Percentiles rank a stretch among this genome's conserved stretches.
These are phyloP conservation scores for Blastocystis sp. DNA, from an alignment of 352 stramenopile species.

Conservation along the genomic window DNA sequence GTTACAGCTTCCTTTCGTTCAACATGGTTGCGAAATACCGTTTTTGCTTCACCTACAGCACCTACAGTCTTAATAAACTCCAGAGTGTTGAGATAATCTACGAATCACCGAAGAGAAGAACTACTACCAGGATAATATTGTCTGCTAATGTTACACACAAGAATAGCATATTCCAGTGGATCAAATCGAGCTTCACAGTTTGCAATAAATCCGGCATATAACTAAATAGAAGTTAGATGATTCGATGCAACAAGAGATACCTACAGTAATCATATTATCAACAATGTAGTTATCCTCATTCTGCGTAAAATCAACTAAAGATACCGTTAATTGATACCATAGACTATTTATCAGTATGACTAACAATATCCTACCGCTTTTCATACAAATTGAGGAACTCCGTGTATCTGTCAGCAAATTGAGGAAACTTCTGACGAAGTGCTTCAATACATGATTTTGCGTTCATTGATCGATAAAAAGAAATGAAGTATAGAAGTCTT, in stretches of 20 bases:
- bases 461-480: slow-evolving; percentile 11
- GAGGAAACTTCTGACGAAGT: slow-evolving; percentile 13
- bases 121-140: slow-evolving; percentile 42
- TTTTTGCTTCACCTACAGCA: slow-evolving; percentile 27
- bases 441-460: slow-evolving; percentile 24
- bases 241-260: neutral
- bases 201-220: slow-evolving; percentile 51
- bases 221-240: neutral
- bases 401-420: slow-evolving; percentile 14
- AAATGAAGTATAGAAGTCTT: slow-evolving; percentile 4
- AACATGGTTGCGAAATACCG: slow-evolving; percentile 32
- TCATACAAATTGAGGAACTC: slow-evolving; percentile 38
- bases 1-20: neutral
- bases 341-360: slow-evolving; percentile 5
- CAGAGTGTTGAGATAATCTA: slow-evolving; percentile 52
- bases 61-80: slow-evolving; percentile 50
- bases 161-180: slow-evolving; percentile 46
- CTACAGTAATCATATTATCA: slow-evolving; percentile 58
- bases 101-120: neutral
- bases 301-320: slow-evolving; percentile 43
- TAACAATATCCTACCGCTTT: neutral
- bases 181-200: slow-evolving; percentile 25
- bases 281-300: slow-evolving; percentile 31
- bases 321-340: slow-evolving; percentile 36
- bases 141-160: slow-evolving; percentile 47